Evolutionary conservation across 345 rosid species (phyloP).

Genomic region (Syzygium grande): DNA sequence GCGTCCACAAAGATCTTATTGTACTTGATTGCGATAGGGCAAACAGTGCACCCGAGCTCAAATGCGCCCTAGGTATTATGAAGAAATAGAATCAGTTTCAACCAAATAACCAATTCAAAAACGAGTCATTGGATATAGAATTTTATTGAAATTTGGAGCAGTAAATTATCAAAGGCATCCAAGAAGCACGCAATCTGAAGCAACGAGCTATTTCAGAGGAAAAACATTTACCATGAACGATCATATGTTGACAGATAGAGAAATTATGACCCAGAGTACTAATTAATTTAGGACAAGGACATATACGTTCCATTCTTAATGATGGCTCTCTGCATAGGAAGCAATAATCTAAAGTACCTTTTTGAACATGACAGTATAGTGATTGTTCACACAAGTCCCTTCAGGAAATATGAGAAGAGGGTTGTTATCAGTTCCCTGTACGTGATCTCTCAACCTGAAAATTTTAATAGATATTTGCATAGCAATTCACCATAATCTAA

Average conservation of each 20-base stretch:
- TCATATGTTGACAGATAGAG: background rate
- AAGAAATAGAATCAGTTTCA: conserved; percentile 8
- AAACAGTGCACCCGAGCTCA: conserved; percentile 91
- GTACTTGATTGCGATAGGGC: conserved; percentile 96
- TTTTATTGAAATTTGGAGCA: background rate
- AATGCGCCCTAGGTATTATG: conserved; percentile 74
- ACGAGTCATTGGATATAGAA: background rate
- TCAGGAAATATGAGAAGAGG: conserved; percentile 99
- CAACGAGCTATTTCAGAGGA: background rate
- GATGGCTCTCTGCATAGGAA: background rate
- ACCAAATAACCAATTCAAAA: background rate
- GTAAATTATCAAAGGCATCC: background rate
- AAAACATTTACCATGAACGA: background rate
- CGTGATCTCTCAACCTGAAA: conserved; percentile 89
- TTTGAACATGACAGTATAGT: conserved; percentile 97
- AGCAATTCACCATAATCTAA: background rate
- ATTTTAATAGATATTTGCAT: conserved; percentile 5
- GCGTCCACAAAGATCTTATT: conserved; percentile 98
- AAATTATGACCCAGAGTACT: background rate
- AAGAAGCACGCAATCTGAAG: background rate
- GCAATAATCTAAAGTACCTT: conserved; percentile 38
- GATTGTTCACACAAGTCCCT: conserved; percentile 95
- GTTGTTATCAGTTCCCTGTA: conserved; percentile 78
- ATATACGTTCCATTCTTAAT: background rate
- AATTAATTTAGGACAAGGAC: background rate